These are phyloP conservation scores for Teratosphaeria nubilosa DNA, from an alignment of 2,329 filamentous ascomycete genomes.

Conservation along the genomic window DNA sequence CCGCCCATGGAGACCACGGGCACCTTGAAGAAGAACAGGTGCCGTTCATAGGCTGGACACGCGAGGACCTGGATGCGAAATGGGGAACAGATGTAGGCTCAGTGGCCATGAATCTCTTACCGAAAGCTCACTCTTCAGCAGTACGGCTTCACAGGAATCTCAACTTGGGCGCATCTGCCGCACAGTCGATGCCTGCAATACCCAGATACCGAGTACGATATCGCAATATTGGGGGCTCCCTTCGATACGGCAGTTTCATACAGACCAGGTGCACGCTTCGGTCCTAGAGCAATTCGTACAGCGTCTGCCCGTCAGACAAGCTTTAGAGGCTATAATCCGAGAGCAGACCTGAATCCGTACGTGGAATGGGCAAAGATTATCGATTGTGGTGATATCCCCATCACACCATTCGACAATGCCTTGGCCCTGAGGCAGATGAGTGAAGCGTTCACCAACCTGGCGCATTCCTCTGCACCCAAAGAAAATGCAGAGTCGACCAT, in stretches of 20 bases:
- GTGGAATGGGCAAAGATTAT: constrained; percentile 65
- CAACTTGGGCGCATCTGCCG: constrained; percentile 35
- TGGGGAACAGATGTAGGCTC: constrained; percentile 17
- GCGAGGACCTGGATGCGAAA: constrained; percentile 20
- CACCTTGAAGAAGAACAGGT: constrained; percentile 6
- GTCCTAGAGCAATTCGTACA: constrained; percentile 75
- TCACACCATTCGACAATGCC: constrained; percentile 77
- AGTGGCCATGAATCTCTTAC: neutral
- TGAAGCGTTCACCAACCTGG: constrained; percentile 64
- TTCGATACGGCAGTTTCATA: constrained; percentile 43
- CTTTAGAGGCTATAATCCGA: constrained; percentile 72
- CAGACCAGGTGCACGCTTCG: constrained; percentile 54
- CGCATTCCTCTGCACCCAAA: constrained; percentile 30
- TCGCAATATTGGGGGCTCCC: constrained; percentile 40
- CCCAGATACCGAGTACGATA: constrained; percentile 35
- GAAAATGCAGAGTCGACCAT: constrained; percentile 28
- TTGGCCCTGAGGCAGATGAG: constrained; percentile 78
- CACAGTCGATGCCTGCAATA: constrained; percentile 39
- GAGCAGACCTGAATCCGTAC: constrained; percentile 77
- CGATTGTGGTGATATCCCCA: constrained; percentile 84
- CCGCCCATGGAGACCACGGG: constrained; percentile 4
- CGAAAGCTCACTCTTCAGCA: constrained; percentile 3
- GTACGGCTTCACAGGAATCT: constrained; percentile 27
- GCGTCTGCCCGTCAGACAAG: constrained; percentile 72
- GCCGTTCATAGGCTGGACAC: constrained; percentile 16